Base-by-base conservation (phyloP, 2,329 filamentous ascomycete species). In the Claviceps digitariae region DNA sequence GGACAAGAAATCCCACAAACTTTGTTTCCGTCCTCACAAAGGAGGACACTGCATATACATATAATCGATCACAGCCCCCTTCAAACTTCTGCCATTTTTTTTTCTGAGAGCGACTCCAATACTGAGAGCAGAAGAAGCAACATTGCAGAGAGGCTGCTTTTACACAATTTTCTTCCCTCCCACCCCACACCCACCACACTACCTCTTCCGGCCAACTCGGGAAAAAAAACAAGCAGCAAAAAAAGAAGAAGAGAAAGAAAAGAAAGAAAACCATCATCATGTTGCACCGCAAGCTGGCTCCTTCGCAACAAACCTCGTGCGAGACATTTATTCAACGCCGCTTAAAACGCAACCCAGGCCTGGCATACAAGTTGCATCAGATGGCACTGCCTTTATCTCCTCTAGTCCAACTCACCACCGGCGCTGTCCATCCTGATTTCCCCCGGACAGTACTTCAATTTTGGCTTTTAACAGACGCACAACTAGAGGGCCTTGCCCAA, bases 391-490 rank as follows among this genome's bases (percentile, higher is more conserved):
- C 73, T 23, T 78, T 90, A 25, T 76, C 78, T 0, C 84, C 85
- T 1, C 79, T 90, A 6, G 80, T 86, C 8, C 78, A 82, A 66
- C 68, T 84, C 58, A 72, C 73, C 23, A 78, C 77, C 1, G 84
- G 84, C 50, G 63, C 69, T n/a, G 69, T 84, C 2, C 84, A 87
- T 61, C 78, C 81, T 0, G 65, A 72, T 53, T 90, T 86, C 65
- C 86, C 86, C 1, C 62, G 63, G 21, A 86, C 79, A 3, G 73
- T 89, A 52, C 79, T 90, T 47, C 76, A 78, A 63, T 87, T 86
- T 69, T 87, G 84, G 76, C 80, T 89, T 34, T 76, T 90, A 40
- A 89, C 83, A 17, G 82, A 86, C 64, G 69, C 69, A 31, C 75
- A 90, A 67, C 80, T 88, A 52, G 85, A 90, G 69, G 71, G 72